phyloP scores from a whole-genome alignment of 164 flowering plant species.

The Santalum album region DNA sequence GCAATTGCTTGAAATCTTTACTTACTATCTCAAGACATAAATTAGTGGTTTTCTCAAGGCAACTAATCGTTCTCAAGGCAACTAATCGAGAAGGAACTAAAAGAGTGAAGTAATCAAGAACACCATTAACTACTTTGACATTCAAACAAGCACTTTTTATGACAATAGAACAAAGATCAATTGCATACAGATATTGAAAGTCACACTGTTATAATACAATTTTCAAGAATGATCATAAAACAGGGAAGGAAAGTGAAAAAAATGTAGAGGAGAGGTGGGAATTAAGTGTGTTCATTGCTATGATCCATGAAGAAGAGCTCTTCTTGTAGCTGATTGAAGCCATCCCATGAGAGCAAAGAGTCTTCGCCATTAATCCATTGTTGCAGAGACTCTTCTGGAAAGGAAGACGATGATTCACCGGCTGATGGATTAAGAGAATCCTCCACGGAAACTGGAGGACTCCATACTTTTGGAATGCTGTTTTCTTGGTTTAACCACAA shows the following conservation, averaged over 20 bases:
- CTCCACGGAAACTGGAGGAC: conserved; percentile 32
- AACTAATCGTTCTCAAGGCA: too few species aligned
- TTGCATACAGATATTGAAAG: neutral
- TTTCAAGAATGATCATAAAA: neutral
- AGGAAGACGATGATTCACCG: conserved; percentile 19
- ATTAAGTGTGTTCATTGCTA: conserved; percentile 9
- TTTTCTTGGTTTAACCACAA: conserved; percentile 18
- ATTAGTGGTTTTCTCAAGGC: too few species aligned
- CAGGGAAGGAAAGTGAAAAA: neutral
- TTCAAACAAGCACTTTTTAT: neutral
- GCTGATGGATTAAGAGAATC: conserved; percentile 22
- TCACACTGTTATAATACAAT: conserved; percentile 3
- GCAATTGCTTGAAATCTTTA: too few species aligned
- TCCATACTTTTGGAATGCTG: conserved; percentile 7
- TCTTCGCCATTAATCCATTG: conserved; percentile 41
- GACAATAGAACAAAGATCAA: neutral
- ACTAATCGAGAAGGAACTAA: neutral
- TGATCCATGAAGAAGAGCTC: conserved; percentile 21
- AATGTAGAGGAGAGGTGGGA: neutral
- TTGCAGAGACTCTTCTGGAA: conserved; percentile 23
- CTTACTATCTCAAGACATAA: too few species aligned
- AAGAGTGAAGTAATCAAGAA: neutral
- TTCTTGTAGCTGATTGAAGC: conserved; percentile 29
- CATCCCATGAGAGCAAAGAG: conserved; percentile 45
- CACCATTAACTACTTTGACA: neutral